Evolutionary conservation across 192 early-diverging fungal genomes (phyloP).

Genomic region (Geosiphon pyriformis): DNA sequence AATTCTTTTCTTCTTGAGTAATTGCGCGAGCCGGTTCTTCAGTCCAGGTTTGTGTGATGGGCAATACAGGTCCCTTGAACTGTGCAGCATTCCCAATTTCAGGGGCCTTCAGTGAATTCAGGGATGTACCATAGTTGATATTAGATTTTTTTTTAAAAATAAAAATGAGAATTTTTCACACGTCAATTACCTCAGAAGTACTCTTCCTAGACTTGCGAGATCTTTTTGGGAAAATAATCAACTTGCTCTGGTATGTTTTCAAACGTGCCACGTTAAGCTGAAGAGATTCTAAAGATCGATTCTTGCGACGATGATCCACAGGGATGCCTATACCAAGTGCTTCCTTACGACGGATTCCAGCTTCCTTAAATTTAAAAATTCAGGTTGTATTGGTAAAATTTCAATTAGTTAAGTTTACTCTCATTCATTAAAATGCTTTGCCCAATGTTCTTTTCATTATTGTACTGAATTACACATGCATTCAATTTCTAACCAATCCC

Average conservation of each 20-base stretch:
- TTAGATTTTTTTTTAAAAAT: conserved; percentile 6
- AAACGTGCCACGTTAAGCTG: conserved; percentile 89
- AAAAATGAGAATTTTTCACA: conserved; percentile 11
- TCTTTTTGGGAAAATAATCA: conserved; percentile 97
- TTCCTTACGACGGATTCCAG: conserved; percentile 88
- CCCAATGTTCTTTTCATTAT: no score
- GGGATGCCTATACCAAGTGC: conserved; percentile 92
- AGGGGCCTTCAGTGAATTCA: conserved; percentile 32
- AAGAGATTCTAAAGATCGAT: conserved; percentile 93
- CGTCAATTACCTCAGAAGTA: conserved; percentile 50
- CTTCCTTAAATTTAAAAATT: conserved; percentile 51
- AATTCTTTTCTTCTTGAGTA: conserved; percentile 47
- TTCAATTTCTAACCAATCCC: no score
- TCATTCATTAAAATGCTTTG: no score
- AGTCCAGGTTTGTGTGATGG: conserved; percentile 54
- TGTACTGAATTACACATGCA: no score
- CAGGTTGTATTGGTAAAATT: neutral
- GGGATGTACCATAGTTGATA: neutral
- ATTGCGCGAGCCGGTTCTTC: conserved; percentile 49
- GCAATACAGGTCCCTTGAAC: conserved; percentile 58
- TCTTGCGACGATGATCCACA: conserved; percentile 94
- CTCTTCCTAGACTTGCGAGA: conserved; percentile 80
- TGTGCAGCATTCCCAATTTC: conserved; percentile 58
- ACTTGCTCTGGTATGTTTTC: conserved; percentile 88
- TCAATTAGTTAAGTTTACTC: no score